These are phyloP conservation scores for Hyaloperonospora brassicae DNA, from an alignment of 352 stramenopile species.

Conservation along the genomic window DNA sequence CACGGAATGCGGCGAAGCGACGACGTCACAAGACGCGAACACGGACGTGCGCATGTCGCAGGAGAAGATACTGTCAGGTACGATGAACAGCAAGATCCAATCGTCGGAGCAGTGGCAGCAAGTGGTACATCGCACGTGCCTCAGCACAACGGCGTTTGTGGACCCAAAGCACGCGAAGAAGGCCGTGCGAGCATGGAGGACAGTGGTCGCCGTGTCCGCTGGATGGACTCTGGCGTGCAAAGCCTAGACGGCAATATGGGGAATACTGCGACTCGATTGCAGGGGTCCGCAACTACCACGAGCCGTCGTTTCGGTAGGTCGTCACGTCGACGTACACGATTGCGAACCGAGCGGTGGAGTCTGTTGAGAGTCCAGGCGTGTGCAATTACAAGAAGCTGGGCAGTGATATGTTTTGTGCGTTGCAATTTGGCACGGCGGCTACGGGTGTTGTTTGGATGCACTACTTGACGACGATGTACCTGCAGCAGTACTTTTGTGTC, in stretches of 20 bases:
- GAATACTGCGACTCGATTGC: too few relatives aligned
- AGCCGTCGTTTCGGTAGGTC: too few relatives aligned
- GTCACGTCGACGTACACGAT: too few relatives aligned
- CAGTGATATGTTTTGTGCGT: conserved; percentile 69
- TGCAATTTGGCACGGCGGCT: conserved; percentile 85
- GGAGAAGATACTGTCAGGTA: too few relatives aligned
- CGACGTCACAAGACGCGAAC: too few relatives aligned
- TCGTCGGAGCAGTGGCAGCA: too few relatives aligned
- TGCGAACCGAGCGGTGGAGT: conserved; percentile 77
- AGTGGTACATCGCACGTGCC: too few relatives aligned
- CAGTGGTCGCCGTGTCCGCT: conserved; percentile 77
- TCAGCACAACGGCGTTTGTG: conserved; percentile 82
- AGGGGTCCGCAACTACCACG: too few relatives aligned
- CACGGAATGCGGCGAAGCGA: too few relatives aligned
- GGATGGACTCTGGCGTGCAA: conserved; percentile 80
- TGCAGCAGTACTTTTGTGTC: conserved; percentile 71
- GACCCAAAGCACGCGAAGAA: conserved; percentile 81
- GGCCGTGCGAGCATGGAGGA: conserved; percentile 60
- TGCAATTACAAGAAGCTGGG: conserved; percentile 88
- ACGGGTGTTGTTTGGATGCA: conserved; percentile 39
- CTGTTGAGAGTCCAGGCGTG: conserved; percentile 83
- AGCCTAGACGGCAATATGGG: conserved; percentile 78
- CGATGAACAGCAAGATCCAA: too few relatives aligned
- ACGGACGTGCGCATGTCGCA: too few relatives aligned
- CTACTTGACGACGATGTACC: conserved; percentile 74